phyloP scores from a whole-genome alignment of 768 basidiomycete species.

The Hygrophorus pudorinus region DNA sequence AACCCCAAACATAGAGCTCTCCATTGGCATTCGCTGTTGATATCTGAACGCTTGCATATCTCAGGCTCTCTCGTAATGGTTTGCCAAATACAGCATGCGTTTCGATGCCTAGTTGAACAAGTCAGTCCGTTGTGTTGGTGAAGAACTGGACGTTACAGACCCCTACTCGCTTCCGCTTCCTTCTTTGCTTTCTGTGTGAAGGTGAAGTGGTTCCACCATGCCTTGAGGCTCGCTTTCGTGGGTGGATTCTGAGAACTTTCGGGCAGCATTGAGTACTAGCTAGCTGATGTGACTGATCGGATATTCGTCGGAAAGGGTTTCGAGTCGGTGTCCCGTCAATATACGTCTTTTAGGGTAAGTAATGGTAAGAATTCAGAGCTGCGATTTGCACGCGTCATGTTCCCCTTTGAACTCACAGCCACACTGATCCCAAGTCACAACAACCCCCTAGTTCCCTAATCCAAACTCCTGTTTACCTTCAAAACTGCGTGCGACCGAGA shows the following conservation, averaged over 20 bases:
- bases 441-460: no score
- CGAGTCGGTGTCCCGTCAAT: neutral
- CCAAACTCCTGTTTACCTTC: no score
- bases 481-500: no score
- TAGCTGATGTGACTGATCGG: neutral
- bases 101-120: conserved; percentile 16
- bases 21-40: conserved; percentile 79
- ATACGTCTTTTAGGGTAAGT: no score
- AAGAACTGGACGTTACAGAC: conserved; percentile 24
- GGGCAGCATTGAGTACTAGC: neutral
- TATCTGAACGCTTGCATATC: conserved; percentile 88
- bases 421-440: no score
- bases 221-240: conserved; percentile 52
- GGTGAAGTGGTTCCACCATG: conserved; percentile 78
- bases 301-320: neutral
- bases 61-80: conserved; percentile 74
- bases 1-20: conserved; percentile 84
- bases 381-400: no score
- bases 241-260: conserved; percentile 21
- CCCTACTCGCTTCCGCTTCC: conserved; percentile 30
- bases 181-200: conserved; percentile 55
- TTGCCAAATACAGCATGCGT: conserved; percentile 69
- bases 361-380: no score
- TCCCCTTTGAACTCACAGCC: no score
- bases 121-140: neutral